phyloP scores from a whole-genome alignment of 129 eudicot genomes.

The Arctium minus region DNA sequence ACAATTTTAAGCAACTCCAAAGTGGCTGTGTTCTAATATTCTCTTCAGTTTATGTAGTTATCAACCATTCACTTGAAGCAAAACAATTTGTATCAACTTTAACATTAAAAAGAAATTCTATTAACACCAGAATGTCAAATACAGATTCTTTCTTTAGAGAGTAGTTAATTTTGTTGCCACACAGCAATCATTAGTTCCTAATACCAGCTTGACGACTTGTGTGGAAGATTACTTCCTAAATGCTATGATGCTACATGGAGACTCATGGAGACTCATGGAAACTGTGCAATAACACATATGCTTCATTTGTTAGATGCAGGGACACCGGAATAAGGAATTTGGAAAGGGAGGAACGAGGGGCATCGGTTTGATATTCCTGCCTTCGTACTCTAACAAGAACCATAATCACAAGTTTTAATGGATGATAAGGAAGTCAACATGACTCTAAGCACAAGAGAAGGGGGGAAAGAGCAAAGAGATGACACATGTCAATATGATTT shows the following conservation, averaged over 20 bases:
- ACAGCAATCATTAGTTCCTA: background rate
- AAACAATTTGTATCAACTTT: background rate
- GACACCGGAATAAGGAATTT: background rate
- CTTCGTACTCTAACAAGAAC: background rate
- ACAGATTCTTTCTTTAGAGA: background rate
- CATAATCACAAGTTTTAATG: background rate
- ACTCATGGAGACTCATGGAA: background rate
- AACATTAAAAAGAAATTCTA: background rate
- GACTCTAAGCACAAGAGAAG: background rate
- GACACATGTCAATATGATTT: background rate
- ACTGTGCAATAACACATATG: background rate
- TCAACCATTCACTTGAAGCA: background rate
- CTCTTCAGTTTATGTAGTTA: background rate
- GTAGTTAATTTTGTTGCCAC: conserved; percentile 1
- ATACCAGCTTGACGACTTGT: background rate
- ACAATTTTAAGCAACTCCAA: background rate
- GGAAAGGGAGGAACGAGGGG: background rate
- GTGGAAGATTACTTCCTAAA: background rate
- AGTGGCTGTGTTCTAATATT: background rate
- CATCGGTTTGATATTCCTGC: background rate
- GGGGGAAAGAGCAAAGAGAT: background rate
- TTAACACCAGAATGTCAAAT: background rate
- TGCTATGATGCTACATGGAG: background rate
- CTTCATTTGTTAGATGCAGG: background rate
- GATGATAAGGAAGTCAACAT: background rate